Base-by-base conservation (phyloP, 331 rosid species). In the Pyracantha coccinea region DNA sequence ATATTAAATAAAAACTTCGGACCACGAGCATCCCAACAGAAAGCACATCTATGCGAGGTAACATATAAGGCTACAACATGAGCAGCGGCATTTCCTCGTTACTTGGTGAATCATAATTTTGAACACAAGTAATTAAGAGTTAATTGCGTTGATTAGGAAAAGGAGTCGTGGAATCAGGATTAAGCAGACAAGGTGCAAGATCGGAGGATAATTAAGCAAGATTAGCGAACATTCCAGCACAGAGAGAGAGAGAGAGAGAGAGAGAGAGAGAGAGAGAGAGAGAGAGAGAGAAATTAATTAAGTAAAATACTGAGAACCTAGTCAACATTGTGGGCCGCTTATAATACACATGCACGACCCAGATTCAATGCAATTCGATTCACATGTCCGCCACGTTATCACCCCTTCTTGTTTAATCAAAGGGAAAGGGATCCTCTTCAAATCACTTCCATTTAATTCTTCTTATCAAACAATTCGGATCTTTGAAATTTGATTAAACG, bases 371-470 rank as follows among this genome's bases (percentile, higher is more conserved):
- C 84, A 24, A 78, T 19, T 77, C 24, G 77, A 83, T 77, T 57
- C 91, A 87, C 90, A 86, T 87, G 98, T 50, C 72, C 35, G 76
- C 83, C 87, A 81, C 83, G 75, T 80, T 75, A 66, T 75, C 73
- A 25, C 53, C 25, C 17, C 19, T 5, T 16, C 0, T 21, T 7
- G 6, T 68, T 47, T 44, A 35, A 2, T 2, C 2, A 6, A 31
- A 6, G 33, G 8, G 33, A 31, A 31, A 31, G 1, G 1, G 7
- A 31, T 31, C 5, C 0, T 6, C 0, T 31, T 0, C 1, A 31
- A 25, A 31, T 31, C 33, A 6, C 7, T 31, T 31, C 4, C 33
- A 5, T 1, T 7, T 31, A 31, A 31, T 31, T 1, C 7, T 0
- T 7, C 1, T 31, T 0, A 2, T 31, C 33, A 31, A 5, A 5